Evolutionary conservation across 2,329 filamentous ascomycete genomes (phyloP), one percentile per base, ranked within the genome.

Genomic region (Clarireedia monteithiana): DNA sequence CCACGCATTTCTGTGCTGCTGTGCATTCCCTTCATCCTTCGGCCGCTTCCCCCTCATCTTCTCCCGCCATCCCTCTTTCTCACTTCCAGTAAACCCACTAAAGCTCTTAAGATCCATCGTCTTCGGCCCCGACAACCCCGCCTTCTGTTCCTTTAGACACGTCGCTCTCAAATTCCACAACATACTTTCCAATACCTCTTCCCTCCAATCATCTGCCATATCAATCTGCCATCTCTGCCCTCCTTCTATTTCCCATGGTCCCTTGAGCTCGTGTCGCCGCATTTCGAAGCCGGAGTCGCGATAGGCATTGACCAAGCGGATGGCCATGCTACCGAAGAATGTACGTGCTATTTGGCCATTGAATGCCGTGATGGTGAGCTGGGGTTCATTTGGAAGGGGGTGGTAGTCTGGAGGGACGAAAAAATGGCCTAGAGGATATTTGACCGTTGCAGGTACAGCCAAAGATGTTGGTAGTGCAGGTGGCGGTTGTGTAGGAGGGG

Each of bases 381-480:
- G 15, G 12, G 20, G 14, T 12, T 53, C 50, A 17, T 26, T 48
- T 23, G 15, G 20, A 53, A 26, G 20, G 6, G 42, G 42, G 15
- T 17, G 4, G 6, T 48, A 14, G 6, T 44, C 14, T 2, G 42
- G 15, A 6, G 50, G 50, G 2, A 53, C 5, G 38, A 26, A 53
- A 20, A 15, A 26, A 48, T 53, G 50, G n/a, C 50, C 50, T 15
- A 53, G 30, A 39, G 50, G 50, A 48, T 27, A 53, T n/a, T n/a
- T 48, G 30, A 34, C 6, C 34, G 36, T 17, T 20, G 24, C 23
- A 47, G n/a, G 12, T 4, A 24, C 27, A 5, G 12, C 17, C 6
- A 2, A 34, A 34, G 9, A 14, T 34, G 1, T 34, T 12, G 30
- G 30, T 34, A 12, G 30, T 12, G 10, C 2, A 9, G 30, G 30